These are phyloP conservation scores for Phytopythium oedochilum DNA, from an alignment of 352 stramenopile genomes.

Conservation along the genomic window DNA sequence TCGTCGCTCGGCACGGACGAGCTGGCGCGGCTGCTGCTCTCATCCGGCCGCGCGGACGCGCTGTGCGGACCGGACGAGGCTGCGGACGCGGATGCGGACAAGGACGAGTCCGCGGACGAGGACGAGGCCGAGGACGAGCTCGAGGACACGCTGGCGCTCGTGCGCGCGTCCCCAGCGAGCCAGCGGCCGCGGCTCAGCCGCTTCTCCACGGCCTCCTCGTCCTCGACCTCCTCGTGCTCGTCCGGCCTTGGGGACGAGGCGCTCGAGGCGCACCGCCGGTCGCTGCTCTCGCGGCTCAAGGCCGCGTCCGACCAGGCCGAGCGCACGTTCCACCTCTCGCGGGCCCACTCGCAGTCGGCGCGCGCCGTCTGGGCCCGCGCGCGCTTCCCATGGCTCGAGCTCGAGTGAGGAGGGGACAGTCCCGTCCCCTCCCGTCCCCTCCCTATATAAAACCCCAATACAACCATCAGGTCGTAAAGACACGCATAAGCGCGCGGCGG, in stretches of 20 bases:
- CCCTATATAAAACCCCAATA: too few relatives aligned
- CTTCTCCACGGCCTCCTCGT: constrained; percentile 25
- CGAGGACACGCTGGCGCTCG: constrained; percentile 4
- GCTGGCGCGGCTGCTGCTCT: background rate
- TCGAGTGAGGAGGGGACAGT: background rate
- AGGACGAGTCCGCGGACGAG: constrained; percentile 5
- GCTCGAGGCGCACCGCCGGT: constrained; percentile 25
- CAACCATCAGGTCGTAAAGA: too few relatives aligned
- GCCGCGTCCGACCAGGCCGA: constrained; percentile 34
- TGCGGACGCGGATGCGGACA: background rate
- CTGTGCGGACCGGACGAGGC: background rate
- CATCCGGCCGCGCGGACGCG: too few relatives aligned
- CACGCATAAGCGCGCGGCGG: too few relatives aligned
- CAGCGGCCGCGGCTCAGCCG: constrained; percentile 18
- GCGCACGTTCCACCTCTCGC: constrained; percentile 32
- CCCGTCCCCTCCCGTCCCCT: too few relatives aligned
- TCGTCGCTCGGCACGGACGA: constrained; percentile 12
- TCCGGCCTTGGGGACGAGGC: constrained; percentile 19
- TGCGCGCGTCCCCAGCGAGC: background rate
- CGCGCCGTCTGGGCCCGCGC: constrained; percentile 23
- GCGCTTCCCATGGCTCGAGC: constrained; percentile 7
- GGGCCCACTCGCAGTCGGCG: constrained; percentile 29
- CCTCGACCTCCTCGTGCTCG: constrained; percentile 13
- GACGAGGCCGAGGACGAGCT: constrained; percentile 9
- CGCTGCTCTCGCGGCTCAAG: constrained; percentile 32